Percentiles rank a stretch among this genome's conserved stretches.
Evolutionary conservation across 768 basidiomycete genomes (phyloP).

Genomic region (Agaricus sinodeliciosus): DNA sequence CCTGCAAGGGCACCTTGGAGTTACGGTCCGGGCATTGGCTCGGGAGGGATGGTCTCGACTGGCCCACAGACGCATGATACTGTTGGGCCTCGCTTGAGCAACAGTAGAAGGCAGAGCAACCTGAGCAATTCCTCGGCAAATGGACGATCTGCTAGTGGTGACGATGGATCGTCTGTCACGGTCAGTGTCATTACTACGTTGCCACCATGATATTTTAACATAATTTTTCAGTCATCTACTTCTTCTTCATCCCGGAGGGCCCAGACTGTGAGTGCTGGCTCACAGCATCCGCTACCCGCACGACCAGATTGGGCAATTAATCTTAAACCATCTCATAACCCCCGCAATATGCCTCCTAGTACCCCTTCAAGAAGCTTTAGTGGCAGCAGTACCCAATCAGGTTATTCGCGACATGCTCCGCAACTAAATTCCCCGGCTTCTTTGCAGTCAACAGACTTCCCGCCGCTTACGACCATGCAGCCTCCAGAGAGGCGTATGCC

Average conservation of each 20-base stretch:
- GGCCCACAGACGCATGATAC: slow-evolving; percentile 32
- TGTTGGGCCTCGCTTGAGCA: slow-evolving; percentile 61
- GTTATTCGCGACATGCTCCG: slow-evolving; percentile 20
- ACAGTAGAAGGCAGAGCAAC: slow-evolving; percentile 45
- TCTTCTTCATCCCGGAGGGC: slow-evolving; percentile 78
- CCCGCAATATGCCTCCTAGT: slow-evolving; percentile 35
- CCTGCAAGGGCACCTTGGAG: slow-evolving; percentile 55
- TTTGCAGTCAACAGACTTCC: slow-evolving; percentile 62
- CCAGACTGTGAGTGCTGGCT: slow-evolving; percentile 68
- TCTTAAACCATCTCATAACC: slow-evolving; percentile 63
- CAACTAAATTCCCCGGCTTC: slow-evolving; percentile 31
- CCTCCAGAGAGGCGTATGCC: slow-evolving; percentile 46
- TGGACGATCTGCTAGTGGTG: slow-evolving; percentile 53
- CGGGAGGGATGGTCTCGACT: slow-evolving; percentile 33
- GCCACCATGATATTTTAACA: slow-evolving; percentile 8
- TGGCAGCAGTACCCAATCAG: slow-evolving; percentile 25
- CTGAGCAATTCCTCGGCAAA: slow-evolving; percentile 45
- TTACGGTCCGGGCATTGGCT: slow-evolving; percentile 57
- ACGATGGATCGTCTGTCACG: slow-evolving; percentile 71
- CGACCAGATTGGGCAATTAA: slow-evolving; percentile 90
- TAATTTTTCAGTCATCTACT: slow-evolving; percentile 50
- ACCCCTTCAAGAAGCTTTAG: slow-evolving; percentile 31
- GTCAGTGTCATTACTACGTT: slow-evolving; percentile 39
- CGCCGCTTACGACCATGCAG: slow-evolving; percentile 49
- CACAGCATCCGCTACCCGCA: slow-evolving; percentile 70